phyloP scores from a whole-genome alignment of 129 eudicot genomes.

The Solidago caesia region DNA sequence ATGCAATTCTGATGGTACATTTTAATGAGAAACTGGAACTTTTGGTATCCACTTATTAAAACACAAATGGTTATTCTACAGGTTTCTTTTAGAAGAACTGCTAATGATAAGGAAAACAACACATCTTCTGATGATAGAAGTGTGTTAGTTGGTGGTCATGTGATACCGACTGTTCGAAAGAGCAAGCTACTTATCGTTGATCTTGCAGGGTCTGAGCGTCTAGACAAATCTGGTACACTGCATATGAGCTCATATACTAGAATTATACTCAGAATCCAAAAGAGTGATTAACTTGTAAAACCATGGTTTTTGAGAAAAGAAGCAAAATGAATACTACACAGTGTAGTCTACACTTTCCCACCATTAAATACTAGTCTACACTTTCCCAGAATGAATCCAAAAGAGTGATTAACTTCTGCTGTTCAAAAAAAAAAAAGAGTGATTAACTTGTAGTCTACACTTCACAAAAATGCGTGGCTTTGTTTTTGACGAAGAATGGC shows the following conservation, averaged over 20 bases:
- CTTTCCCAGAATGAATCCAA: too few species aligned
- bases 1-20: conserved; percentile 90
- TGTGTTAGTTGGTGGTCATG: conserved; percentile 41
- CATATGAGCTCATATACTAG: conserved; percentile 13
- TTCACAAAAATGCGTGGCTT: neutral
- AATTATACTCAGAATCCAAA: neutral
- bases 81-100: conserved; percentile 70
- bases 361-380: too few species aligned
- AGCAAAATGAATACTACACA: neutral
- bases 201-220: conserved; percentile 98
- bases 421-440: too few species aligned
- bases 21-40: conserved; percentile 13
- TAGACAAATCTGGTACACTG: conserved; percentile 78
- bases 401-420: too few species aligned
- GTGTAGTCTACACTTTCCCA: too few species aligned
- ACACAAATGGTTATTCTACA: conserved; percentile 19
- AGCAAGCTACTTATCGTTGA: conserved; percentile 95
- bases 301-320: neutral
- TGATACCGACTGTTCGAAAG: conserved; percentile 67
- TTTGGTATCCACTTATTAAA: conserved; percentile 5
- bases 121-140: conserved; percentile 36
- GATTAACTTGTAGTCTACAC: too few species aligned
- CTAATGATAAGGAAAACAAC: conserved; percentile 40
- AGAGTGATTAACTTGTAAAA: neutral
- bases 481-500: neutral